A percentile compares a stretch with the other conserved stretches of the same genome.
phyloP scores from a whole-genome alignment of 495 filamentous ascomycete genomes.

The Thozetella sp. region DNA sequence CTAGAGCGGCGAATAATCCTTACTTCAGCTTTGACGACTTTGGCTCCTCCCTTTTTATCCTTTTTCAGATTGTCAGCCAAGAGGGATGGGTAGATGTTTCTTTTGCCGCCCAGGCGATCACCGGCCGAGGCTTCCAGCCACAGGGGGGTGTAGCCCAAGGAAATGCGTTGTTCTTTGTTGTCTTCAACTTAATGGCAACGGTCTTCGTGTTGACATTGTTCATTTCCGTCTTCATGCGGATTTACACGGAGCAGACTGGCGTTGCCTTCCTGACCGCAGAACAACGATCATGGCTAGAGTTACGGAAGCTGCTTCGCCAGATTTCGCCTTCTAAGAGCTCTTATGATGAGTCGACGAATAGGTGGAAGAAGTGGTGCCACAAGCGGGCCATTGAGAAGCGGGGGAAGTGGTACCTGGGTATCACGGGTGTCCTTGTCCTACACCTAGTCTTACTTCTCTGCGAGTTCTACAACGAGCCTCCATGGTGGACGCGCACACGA shows the following conservation, averaged over 20 bases:
- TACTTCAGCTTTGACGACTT: conserved; percentile 97
- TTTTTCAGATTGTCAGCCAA: conserved; percentile 98
- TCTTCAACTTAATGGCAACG: conserved; percentile 94
- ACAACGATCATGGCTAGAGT: conserved; percentile 94
- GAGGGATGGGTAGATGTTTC: conserved; percentile 97
- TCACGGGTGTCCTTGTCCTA: conserved; percentile 76
- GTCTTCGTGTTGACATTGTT: conserved; percentile 98
- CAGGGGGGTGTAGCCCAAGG: conserved; percentile 67
- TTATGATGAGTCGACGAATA: conserved; percentile 68
- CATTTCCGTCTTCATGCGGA: conserved; percentile 99
- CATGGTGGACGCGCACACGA: conserved; percentile 66
- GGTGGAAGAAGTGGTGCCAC: conserved; percentile 93
- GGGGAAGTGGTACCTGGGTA: conserved; percentile 84
- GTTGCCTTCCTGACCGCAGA: conserved; percentile 96
- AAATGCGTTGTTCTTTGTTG: conserved; percentile 91
- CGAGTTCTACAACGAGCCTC: conserved; percentile 79
- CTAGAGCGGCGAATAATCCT: conserved; percentile 75
- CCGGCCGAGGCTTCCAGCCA: conserved; percentile 73
- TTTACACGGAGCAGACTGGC: conserved; percentile 98
- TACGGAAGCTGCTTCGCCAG: conserved; percentile 90
- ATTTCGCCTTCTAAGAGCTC: conserved; percentile 91
- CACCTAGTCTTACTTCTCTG: conserved; percentile 83
- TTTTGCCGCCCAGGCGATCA: conserved; percentile 79
- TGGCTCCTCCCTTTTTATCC: conserved; percentile 85
- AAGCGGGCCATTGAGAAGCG: conserved; percentile 91